Conservation (phyloP, 2,329 filamentous ascomycete genomes). For the Ceratocystis albifundus region DNA sequence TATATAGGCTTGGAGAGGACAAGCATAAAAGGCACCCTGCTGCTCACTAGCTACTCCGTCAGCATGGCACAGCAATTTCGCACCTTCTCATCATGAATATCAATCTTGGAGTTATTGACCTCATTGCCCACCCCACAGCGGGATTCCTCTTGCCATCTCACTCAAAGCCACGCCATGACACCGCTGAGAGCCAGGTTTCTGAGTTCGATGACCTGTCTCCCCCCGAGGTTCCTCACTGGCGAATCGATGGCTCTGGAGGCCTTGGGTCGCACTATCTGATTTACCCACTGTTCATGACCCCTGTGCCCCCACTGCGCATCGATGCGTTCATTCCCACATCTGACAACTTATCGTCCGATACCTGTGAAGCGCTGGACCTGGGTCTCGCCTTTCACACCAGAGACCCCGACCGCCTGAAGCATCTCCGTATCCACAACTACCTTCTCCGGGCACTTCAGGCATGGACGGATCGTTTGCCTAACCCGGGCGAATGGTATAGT, state of each 20-base stretch:
- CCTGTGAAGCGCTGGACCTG: conserved; percentile 40
- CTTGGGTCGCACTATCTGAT: conserved; percentile 48
- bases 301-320: conserved; percentile 41
- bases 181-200: no score
- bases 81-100: conserved; percentile 40
- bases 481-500: conserved; percentile 33
- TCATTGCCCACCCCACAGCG: conserved; percentile 48
- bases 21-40: no score
- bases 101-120: conserved; percentile 40
- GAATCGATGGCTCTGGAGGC: conserved; percentile 47
- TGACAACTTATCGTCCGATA: conserved; percentile 31
- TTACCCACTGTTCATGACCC: conserved; percentile 40
- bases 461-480: conserved; percentile 35
- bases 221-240: conserved; percentile 39
- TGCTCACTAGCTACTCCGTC: no score
- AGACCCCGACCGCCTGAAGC: conserved; percentile 37
- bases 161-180: neutral
- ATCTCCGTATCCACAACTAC: conserved; percentile 42
- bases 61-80: neutral
- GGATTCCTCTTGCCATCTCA: conserved; percentile 31
- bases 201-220: conserved; percentile 45
- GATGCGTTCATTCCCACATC: conserved; percentile 48
- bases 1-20: no score
- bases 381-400: conserved; percentile 45
- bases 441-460: conserved; percentile 43